Base-by-base conservation (phyloP, 1,284 basidiomycete genomes). In the Erythrobasidium hasegawianum region DNA sequence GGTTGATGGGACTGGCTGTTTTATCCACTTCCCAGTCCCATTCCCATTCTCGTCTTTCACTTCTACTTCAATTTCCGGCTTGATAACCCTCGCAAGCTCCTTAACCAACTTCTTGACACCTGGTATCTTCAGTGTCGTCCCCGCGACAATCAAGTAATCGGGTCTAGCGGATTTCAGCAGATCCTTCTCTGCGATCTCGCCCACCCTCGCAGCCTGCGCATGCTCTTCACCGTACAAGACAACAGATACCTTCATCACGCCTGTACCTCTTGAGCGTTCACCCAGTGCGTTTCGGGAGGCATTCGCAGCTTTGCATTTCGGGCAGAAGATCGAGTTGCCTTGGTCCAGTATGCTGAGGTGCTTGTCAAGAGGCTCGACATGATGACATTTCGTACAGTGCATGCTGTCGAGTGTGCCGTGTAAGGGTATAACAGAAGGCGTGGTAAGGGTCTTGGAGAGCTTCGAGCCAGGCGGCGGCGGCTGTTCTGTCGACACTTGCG, bases 21-120 rank as follows among this genome's bases (percentile, higher is more conserved):
- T 52, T 16, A 14, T 26, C 50, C 59, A 55, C 43, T 45, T 67
- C 20, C 67, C 68, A 27, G 56, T 66, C 16, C 54, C 20, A n/a
- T 55, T 57, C n/a, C 38, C 69, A 26, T 66, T 49, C 59, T 47
- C 64, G 39, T 47, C 52, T 13, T 71, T 69, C 18, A 71, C 70
- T 27, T 71, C 68, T 50, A 73, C 71, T 24, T 68, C 70, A 33
- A 72, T 71, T 43, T 73, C 70, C 40, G 70, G 72, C 59, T 82
- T 83, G 29, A 89, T 84, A 10, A 88, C 87, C 77, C 90, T 92
- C 29, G 89, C 83, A 77, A 96, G 90, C 77, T 96, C 91, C 68
- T 90, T 85, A 29, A 95, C 90, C 75, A 97, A 89, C 70, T 89
- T 82, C 78, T 95, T 96, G 56, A 93, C 94, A 10, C 93, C 93